phyloP scores from a whole-genome alignment of 140 eudicot genomes.

The Anethum foeniculum region DNA sequence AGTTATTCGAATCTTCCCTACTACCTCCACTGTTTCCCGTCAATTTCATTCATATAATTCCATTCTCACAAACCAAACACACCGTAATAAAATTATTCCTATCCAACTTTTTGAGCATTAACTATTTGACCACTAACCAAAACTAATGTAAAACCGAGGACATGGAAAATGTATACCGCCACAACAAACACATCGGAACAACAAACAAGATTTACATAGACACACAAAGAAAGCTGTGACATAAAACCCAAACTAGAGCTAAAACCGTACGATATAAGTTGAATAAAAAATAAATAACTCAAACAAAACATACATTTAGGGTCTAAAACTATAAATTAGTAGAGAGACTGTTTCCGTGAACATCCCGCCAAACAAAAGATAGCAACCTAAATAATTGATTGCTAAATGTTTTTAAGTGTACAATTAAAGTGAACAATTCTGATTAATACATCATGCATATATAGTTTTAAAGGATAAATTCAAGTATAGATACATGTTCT shows the following conservation, averaged over 20 bases:
- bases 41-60: no score
- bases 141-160: background rate
- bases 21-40: no score
- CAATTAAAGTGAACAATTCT: no score
- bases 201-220: background rate
- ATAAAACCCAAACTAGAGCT: background rate
- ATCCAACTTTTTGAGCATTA: background rate
- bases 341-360: no score
- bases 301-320: background rate
- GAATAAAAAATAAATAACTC: no score
- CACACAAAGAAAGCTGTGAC: background rate
- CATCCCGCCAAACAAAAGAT: background rate
- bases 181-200: background rate
- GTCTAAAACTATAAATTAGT: background rate
- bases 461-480: background rate
- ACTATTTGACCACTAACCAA: background rate
- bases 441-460: background rate
- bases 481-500: background rate
- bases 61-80: no score
- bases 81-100: no score
- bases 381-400: background rate
- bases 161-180: background rate
- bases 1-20: no score
- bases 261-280: background rate
- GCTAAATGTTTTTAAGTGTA: background rate